Evolutionary conservation across 768 basidiomycete genomes (phyloP).

Genomic region (Auriscalpium vulgare): DNA sequence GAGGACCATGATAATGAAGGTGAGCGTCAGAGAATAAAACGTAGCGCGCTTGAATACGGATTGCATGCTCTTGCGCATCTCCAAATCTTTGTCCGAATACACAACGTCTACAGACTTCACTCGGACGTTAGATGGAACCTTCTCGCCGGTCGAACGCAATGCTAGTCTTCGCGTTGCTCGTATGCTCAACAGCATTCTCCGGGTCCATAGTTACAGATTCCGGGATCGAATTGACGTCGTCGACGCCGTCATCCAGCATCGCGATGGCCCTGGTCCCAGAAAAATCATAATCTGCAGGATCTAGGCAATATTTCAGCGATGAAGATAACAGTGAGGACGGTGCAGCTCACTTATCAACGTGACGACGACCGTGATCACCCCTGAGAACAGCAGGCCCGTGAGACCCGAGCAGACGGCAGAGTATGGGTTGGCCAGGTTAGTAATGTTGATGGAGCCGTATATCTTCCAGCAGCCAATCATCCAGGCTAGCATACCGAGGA

Average conservation of each 20-base stretch:
- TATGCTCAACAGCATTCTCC: too few species aligned
- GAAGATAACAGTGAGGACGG: not conserved
- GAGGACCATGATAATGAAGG: conserved; percentile 21
- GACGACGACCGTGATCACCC: conserved; percentile 23
- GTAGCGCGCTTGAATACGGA: conserved; percentile 23
- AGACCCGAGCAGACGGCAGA: conserved; percentile 28
- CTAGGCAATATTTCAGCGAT: not conserved
- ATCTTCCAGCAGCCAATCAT: conserved; percentile 46
- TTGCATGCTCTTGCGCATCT: conserved; percentile 12
- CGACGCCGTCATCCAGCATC: too few species aligned
- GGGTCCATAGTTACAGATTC: too few species aligned
- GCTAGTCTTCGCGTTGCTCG: not conserved
- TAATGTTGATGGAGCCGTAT: conserved; percentile 28
- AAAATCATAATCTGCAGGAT: not conserved
- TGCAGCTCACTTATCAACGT: conserved; percentile 21
- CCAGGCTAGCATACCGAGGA: conserved; percentile 40
- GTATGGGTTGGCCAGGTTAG: conserved; percentile 27
- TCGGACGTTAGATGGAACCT: not conserved
- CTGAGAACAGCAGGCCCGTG: conserved; percentile 25
- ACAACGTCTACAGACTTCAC: not conserved
- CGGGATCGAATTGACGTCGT: too few species aligned
- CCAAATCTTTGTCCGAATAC: not conserved
- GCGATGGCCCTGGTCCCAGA: too few species aligned
- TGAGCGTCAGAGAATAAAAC: conserved; percentile 22
- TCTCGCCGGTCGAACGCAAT: not conserved